A percentile compares a stretch with the other conserved stretches of the same genome.
These are phyloP conservation scores for Globisporangium takayamanum DNA, from an alignment of 352 stramenopile species.

Conservation along the genomic window DNA sequence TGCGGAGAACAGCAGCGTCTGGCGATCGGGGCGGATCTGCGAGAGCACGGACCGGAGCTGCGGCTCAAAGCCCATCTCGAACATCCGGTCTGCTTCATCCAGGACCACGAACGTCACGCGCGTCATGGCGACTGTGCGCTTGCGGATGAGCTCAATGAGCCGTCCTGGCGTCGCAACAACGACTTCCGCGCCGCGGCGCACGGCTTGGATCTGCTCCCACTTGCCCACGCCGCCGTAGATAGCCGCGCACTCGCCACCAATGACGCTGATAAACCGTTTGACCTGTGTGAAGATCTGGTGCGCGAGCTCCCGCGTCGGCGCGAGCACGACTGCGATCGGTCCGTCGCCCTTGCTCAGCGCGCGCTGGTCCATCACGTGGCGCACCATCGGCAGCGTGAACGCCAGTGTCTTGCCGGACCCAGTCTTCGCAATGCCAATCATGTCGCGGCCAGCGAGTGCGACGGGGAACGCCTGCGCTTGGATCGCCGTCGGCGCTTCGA, in stretches of 20 bases:
- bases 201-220: constrained; percentile 74
- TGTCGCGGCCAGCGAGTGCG: constrained; percentile 63
- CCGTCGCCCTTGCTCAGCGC: constrained; percentile 67
- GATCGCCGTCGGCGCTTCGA: constrained; percentile 78
- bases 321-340: constrained; percentile 72
- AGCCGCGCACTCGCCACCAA: constrained; percentile 63
- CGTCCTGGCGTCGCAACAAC: constrained; percentile 74
- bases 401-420: constrained; percentile 97
- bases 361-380: constrained; percentile 84
- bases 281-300: constrained; percentile 81
- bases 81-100: constrained; percentile 87
- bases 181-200: constrained; percentile 70
- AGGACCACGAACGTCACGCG: constrained; percentile 86
- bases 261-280: constrained; percentile 74
- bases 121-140: constrained; percentile 50
- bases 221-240: constrained; percentile 81
- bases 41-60: constrained; percentile 77
- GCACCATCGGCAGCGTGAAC: constrained; percentile 94
- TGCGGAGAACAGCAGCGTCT: constrained; percentile 86
- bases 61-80: constrained; percentile 86
- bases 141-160: constrained; percentile 82
- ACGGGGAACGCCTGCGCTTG: constrained; percentile 80
- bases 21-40: constrained; percentile 77
- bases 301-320: constrained; percentile 75
- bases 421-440: constrained; percentile 92